Evolutionary conservation across 2,329 filamentous ascomycete species (phyloP), one percentile per base, ranked within the genome.

Genomic region (Venturia oleaginea): DNA sequence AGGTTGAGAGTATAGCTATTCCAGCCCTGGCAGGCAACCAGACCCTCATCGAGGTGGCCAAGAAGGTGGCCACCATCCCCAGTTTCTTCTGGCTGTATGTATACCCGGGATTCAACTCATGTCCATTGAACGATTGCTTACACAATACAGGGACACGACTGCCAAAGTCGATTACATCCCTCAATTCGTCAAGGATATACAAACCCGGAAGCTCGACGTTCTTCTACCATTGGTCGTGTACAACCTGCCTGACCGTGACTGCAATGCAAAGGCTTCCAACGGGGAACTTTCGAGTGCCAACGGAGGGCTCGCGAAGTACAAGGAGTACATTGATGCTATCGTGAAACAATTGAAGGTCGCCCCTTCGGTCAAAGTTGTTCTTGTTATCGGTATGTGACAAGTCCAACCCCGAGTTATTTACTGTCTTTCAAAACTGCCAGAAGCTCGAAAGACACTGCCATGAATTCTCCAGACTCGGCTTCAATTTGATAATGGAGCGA

Each of bases 201-300:
- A 83, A 65, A 74, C 72, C 32, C 78, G 76, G 32, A 80, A 80
- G n/a, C 78, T 79, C 8, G 79, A 72, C 62, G 76, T 80, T 65
- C 77, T 79, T 22, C 79, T 78, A 22, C 78, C 77, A 1, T 81
- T 86, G 63, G 84, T 87, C 64, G 82, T 87, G 63, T 87, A 87
- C 72, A 81, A 87, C 71, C 75, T 87, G 15, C 85, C 85, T 55
- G 84, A 86, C 68, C 82, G 84, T 71, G 85, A 87, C 71, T 87
- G 85, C 70, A 81, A 84, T 17, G 85, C 85, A 61, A 76, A 83
- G 68, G 84, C 84, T 17, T 86, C 84, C 67, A 86, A 86, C 70
- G 84, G 85, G 66, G 84, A 87, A 72, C 80, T 84, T 57, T 75
- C 77, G 24, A 82, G 86, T 65, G 83, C 80, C 65, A 73, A 86